Conservation (phyloP, 1,284 basidiomycete genomes). For the Pisolithus thermaeus region DNA sequence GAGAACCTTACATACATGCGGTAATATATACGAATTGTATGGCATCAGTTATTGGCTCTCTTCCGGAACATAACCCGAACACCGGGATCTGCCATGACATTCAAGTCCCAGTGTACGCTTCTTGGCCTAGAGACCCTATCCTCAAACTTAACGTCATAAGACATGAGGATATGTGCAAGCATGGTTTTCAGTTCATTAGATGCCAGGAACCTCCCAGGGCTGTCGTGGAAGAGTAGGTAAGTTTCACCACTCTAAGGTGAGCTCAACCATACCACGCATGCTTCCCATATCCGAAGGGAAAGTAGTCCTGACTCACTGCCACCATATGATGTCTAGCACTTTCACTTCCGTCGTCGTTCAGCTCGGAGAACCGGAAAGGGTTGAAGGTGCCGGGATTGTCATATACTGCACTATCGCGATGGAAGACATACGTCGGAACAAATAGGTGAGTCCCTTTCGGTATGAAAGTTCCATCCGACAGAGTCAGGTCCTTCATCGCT, state of each 20-base stretch:
- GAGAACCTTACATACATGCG: too few relatives aligned
- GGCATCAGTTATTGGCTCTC: neutral
- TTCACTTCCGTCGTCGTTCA: too few relatives aligned
- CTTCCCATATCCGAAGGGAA: conserved; percentile 17
- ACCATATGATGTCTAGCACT: conserved; percentile 13
- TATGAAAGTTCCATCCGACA: conserved; percentile 31
- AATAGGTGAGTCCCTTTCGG: too few relatives aligned
- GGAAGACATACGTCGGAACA: too few relatives aligned
- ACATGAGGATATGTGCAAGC: too few relatives aligned
- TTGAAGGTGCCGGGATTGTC: too few relatives aligned
- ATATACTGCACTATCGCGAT: too few relatives aligned
- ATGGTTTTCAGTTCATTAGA: too few relatives aligned
- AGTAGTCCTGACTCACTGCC: conserved; percentile 13
- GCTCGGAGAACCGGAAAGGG: too few relatives aligned
- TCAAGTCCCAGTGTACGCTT: conserved; percentile 7
- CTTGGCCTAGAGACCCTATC: conserved; percentile 37
- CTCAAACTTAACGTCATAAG: conserved; percentile 33
- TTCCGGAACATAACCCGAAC: neutral
- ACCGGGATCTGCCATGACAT: neutral
- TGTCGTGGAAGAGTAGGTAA: neutral
- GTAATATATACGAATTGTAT: too few relatives aligned
- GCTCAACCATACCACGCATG: conserved; percentile 12
- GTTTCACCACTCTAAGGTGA: neutral
- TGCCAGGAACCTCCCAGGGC: conserved; percentile 11
- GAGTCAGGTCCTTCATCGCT: conserved; percentile 33